Base-by-base conservation (phyloP, 225 moss, liverwort and hornwort species). In the Antitrichia curtipendula region DNA sequence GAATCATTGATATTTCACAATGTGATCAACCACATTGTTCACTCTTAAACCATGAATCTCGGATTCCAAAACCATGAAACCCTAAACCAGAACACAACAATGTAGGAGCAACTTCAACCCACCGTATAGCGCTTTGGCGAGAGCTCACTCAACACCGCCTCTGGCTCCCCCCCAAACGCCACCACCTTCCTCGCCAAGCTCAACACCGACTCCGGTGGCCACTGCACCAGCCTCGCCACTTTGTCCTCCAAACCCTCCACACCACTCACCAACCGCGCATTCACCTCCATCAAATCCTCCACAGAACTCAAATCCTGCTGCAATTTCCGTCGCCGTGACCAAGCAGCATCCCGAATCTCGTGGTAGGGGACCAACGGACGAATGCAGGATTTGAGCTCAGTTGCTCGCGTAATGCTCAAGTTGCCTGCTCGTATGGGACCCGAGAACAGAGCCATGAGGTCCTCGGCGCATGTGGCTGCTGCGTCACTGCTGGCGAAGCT, bases 381-480 rank as follows among this genome's bases (percentile, higher is more conserved):
- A 53, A 93, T 72, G 62, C 91, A 91, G 6, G 90, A 85, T 12
- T 89, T 86, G 9, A 93, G 92, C 87, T 93, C 92, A 3, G 82
- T 87, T 3, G 92, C 88, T 31, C 93, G 89, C n/a, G 88, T 75
- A 2, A 63, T 65, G 29, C 87, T 85, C 84, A 94, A 4, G 8
- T 64, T 87, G 34, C 85, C 82, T 18, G 93, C 85, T 75, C 92
- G 70, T 15, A 25, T 28, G 13, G 90, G 87, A 12, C 93, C 93
- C 29, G 93, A 94, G 66, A 89, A 94, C 64, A 94, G 65, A 29
- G 90, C 92, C 93, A 94, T 86, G 75, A 94, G 45, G 12, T 94
- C 91, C 83, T 91, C 93, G 3, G 93, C 92, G 45, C 93, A 93
- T 20, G 80, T 12, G 7, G 88, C 88, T 17, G 92, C 92, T 38